A percentile compares a stretch with the other conserved stretches of the same genome.
Conservation (phyloP, 192 early-diverging fungal genomes). For the Backusella circina region DNA sequence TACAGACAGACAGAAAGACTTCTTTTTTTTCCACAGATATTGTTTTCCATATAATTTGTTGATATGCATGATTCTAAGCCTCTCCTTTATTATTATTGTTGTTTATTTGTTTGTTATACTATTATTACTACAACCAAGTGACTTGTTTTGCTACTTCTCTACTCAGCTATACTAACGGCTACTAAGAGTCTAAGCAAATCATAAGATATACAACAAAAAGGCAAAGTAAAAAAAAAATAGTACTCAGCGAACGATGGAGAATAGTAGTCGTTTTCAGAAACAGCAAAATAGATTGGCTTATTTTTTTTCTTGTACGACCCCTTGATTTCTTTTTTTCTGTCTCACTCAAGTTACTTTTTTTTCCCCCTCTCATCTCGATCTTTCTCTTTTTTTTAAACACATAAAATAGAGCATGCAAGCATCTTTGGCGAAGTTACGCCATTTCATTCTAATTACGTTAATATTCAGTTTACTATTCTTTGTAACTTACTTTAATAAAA, state of each 20-base stretch:
- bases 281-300: not conserved
- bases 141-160: not conserved
- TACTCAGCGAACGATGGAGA: not conserved
- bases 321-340: not conserved
- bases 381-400: not conserved
- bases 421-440: not conserved
- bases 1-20: not conserved
- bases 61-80: conserved; percentile 2
- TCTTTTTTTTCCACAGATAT: not conserved
- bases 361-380: not conserved
- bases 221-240: not conserved
- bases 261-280: not conserved
- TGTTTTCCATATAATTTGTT: not conserved
- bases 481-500: not conserved
- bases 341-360: not conserved
- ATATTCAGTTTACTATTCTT: not conserved
- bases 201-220: not conserved
- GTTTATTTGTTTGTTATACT: not conserved
- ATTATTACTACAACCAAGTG: not conserved
- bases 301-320: not conserved
- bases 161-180: not conserved
- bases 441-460: not conserved
- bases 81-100: not conserved
- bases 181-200: too few species aligned
- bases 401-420: not conserved